phyloP scores from a whole-genome alignment of 345 rosid genomes.

The Populus davidiana region DNA sequence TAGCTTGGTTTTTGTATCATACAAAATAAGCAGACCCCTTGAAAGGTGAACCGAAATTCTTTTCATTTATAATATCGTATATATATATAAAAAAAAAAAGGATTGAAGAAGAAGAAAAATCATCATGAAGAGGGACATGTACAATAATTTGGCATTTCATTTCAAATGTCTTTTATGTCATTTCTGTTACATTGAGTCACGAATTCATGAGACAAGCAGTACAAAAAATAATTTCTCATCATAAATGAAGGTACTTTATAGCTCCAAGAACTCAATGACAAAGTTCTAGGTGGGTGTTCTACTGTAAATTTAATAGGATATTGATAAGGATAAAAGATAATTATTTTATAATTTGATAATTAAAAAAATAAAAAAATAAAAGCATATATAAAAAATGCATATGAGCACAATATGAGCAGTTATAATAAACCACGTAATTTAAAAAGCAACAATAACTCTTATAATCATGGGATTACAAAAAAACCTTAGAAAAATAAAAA shows the following conservation, averaged over 20 bases:
- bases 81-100: neutral
- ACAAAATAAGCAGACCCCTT: neutral
- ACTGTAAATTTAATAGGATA: no score
- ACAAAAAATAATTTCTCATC: neutral
- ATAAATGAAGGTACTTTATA: neutral
- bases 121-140: neutral
- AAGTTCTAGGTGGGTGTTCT: neutral
- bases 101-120: neutral
- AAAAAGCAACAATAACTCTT: no score
- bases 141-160: neutral
- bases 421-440: no score
- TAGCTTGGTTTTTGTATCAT: neutral
- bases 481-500: no score
- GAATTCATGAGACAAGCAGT: neutral
- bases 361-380: no score
- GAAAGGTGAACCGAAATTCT: neutral
- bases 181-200: neutral
- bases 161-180: neutral
- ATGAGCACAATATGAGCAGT: no score
- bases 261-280: neutral
- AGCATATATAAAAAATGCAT: no score
- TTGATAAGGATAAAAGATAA: no score
- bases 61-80: neutral
- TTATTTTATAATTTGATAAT: no score
- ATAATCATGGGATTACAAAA: no score